Base-by-base conservation (phyloP, 371 early-diverging fungal species). In the Rhizopus microsporus region DNA sequence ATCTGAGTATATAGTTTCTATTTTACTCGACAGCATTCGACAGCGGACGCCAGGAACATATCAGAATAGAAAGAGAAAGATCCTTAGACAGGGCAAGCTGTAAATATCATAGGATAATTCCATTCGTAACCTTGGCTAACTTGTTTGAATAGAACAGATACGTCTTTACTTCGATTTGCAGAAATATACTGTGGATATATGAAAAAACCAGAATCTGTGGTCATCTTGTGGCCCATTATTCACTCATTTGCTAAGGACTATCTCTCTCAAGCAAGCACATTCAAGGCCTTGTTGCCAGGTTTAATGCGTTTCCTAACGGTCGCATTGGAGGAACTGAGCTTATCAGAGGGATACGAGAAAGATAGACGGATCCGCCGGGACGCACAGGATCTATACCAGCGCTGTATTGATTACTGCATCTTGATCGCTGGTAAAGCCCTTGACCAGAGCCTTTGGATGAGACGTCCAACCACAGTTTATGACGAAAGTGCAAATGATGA, bases 351-450 rank as follows among this genome's bases (percentile, higher is more conserved):
- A 32, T 83, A 79, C 61, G 88, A 89, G 7, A 51, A 55, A 3
- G 90, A 91, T 50, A 84, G 82, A 48, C 80, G 86, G 43, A 69
- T 79, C 15, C 75, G 88, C 0, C 75, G 81, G 33, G 90, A 91
- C 45, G 86, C 84, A 7, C 85, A 87, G 56, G 90, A 90, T 16
- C 49, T 84, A 12, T 88, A 86, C 56, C 84, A 85, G 60, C 81
- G 88, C 3, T 81, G 90, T 38, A 72, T 87, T 29, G 93, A 93
- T 55, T 85, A 83, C 38, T 90, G 92, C 57, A 85, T 92, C 16
- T 72, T 88, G 60, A 86, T 90, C 56, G 83, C 87, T 0, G 93
- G 93, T 6, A 84, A 88, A 16, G 81, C 90, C 16, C 86, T 90
- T 63, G 91, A 90, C 45, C 88, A 89, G 58, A 82, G 89, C 13